Evolutionary conservation across 495 filamentous ascomycete genomes (phyloP), one percentile per base, ranked within the genome.

Genomic region (Aspergillus sclerotiicarbonarius): DNA sequence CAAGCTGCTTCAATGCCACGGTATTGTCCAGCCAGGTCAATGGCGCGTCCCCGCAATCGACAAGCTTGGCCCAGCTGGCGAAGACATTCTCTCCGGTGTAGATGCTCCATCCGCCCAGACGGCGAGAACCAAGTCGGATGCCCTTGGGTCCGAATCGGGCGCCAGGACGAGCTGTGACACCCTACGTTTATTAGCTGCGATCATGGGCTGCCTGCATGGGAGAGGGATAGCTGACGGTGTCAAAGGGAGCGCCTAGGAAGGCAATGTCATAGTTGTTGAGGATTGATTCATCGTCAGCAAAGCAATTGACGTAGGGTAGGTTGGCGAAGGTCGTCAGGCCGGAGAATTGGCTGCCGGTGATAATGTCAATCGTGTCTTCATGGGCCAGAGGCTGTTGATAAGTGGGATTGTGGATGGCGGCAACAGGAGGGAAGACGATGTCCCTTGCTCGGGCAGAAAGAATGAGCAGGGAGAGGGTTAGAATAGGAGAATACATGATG

Each of bases 31-130:
- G 50, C 59, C 76, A 75, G 2, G 80, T 82, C 51, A 83, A 56
- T 1, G 78, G 79, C 6, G 75, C 77, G 67, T 83, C 77, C 8
- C 79, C 80, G 56, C 80, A 83, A 56, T 83, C 80, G 10, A 82
- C 69, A 4, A 82, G 66, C 49, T 71, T 75, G 0, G 76, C 77
- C 76, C 80, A 81, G 58, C 72, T 69, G 15, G 64, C 48, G 50
- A 76, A 80, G 21, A 64, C 53, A 53, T 83, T 80, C 50, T 74
- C 60, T 3, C 73, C 76, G 3, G 75, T 78, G 53, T 81, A 76
- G 16, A 80, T 70, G 56, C 57, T 70, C 65, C 67, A 81, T 4
- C 64, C 77, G 39, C 41, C 30, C 13, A 80, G 76, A 25, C 79
- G 63, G 43, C 72, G 65, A 4, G 78, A 79, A 2, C 77, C 80